A percentile compares a stretch with the other conserved stretches of the same genome.
Conservation (phyloP, 164 flowering plant species). For the Annona squamosa region DNA sequence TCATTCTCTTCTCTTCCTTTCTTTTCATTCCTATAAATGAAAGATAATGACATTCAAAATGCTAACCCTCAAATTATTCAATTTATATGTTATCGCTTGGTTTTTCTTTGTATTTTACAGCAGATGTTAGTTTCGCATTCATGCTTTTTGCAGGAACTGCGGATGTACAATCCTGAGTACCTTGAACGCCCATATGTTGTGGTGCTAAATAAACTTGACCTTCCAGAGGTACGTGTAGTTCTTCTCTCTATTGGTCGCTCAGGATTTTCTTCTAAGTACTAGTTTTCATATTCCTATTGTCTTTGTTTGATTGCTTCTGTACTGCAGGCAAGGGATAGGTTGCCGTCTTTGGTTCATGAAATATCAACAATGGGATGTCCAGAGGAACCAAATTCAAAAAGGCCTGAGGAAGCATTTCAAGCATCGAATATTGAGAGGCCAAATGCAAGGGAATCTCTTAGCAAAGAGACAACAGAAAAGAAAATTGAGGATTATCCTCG, state of each 20-base stretch:
- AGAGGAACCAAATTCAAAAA: constrained; percentile 20
- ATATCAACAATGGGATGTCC: constrained; percentile 57
- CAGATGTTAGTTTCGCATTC: not conserved
- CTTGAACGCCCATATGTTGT: constrained; percentile 84
- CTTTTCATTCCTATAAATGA: too few relatives aligned
- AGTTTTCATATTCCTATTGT: not conserved
- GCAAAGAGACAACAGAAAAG: constrained; percentile 35
- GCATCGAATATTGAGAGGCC: constrained; percentile 14
- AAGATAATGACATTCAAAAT: too few relatives aligned
- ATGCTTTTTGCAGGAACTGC: constrained; percentile 58
- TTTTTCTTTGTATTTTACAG: not conserved
- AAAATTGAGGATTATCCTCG: constrained; percentile 76
- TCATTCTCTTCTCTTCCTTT: too few relatives aligned
- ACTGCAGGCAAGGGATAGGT: constrained; percentile 56
- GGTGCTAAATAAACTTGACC: constrained; percentile 89
- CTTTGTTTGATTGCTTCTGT: not conserved
- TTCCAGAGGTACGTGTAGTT: constrained; percentile 51
- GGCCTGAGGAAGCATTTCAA: constrained; percentile 17
- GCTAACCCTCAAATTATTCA: too few relatives aligned
- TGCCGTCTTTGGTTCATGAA: constrained; percentile 57
- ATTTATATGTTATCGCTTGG: not conserved
- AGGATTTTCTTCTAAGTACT: not conserved
- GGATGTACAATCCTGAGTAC: constrained; percentile 96
- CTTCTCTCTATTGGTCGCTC: not conserved
- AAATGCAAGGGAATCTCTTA: constrained; percentile 14